phyloP scores from a whole-genome alignment of 2,329 filamentous ascomycete species.

The Penicillium freii region DNA sequence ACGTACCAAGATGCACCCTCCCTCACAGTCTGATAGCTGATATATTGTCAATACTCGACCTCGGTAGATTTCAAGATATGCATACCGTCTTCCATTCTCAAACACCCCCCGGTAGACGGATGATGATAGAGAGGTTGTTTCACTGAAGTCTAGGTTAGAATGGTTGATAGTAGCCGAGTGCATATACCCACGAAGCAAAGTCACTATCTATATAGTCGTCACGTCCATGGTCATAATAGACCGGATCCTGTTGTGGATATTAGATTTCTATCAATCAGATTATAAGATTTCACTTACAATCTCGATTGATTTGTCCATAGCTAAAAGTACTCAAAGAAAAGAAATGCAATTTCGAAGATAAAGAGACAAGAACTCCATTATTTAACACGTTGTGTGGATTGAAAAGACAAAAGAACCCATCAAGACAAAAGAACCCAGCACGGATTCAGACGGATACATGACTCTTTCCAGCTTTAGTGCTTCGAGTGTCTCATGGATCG shows the following conservation, averaged over 20 bases:
- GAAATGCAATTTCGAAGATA: background rate
- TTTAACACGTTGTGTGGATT: background rate
- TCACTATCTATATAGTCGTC: background rate
- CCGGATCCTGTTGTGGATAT: constrained; percentile 13
- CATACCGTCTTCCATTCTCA: constrained; percentile 11
- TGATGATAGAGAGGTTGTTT: constrained; percentile 6
- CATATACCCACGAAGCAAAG: constrained; percentile 3
- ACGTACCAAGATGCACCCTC: constrained; percentile 6
- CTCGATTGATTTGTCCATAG: background rate
- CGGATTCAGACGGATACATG: background rate
- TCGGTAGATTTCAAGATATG: background rate
- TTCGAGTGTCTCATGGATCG: background rate
- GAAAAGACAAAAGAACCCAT: background rate
- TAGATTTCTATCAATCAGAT: background rate
- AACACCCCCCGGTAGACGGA: constrained; percentile 2
- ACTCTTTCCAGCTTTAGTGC: background rate
- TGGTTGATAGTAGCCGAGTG: background rate
- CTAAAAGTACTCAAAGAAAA: background rate
- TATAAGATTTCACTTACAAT: background rate
- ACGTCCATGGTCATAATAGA: background rate
- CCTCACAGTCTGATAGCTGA: constrained; percentile 7
- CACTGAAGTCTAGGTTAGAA: background rate
- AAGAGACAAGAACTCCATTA: background rate
- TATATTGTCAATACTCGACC: background rate
- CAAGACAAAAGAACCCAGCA: background rate